phyloP scores from a whole-genome alignment of 768 basidiomycete genomes.

The Lentinula edodes region DNA sequence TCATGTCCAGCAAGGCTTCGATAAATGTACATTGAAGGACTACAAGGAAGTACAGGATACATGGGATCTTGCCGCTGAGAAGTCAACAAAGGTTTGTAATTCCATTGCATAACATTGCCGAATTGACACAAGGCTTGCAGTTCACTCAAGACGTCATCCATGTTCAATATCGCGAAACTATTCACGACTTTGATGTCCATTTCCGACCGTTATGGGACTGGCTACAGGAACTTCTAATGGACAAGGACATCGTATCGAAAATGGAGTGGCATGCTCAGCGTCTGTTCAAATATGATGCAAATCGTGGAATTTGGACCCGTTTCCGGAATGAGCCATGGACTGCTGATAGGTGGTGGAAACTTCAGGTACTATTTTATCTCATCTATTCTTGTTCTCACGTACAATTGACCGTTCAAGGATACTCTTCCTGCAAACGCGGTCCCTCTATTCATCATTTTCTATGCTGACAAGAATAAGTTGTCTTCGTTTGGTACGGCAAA shows the following conservation, averaged over 20 bases:
- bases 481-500: conserved; percentile 12
- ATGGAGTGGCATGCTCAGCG: conserved; percentile 25
- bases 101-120: background rate
- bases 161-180: background rate
- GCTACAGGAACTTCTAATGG: conserved; percentile 16
- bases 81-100: background rate
- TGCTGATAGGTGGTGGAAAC: conserved; percentile 28
- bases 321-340: conserved; percentile 33
- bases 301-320: conserved; percentile 13
- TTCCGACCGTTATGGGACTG: conserved; percentile 21
- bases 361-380: conserved; percentile 20
- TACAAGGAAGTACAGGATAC: conserved; percentile 6
- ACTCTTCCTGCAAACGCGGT: conserved; percentile 12
- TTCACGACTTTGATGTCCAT: conserved; percentile 8
- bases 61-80: conserved; percentile 6
- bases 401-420: conserved; percentile 1
- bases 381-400: background rate
- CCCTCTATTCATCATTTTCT: conserved; percentile 13
- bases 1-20: background rate
- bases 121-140: background rate
- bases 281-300: conserved; percentile 18
- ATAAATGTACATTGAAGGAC: conserved; percentile 8
- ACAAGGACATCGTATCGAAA: conserved; percentile 14
- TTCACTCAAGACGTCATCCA: background rate
- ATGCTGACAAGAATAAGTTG: conserved; percentile 16